Conservation (phyloP, 305 asterid species). For the Fraxinus paxiana region DNA sequence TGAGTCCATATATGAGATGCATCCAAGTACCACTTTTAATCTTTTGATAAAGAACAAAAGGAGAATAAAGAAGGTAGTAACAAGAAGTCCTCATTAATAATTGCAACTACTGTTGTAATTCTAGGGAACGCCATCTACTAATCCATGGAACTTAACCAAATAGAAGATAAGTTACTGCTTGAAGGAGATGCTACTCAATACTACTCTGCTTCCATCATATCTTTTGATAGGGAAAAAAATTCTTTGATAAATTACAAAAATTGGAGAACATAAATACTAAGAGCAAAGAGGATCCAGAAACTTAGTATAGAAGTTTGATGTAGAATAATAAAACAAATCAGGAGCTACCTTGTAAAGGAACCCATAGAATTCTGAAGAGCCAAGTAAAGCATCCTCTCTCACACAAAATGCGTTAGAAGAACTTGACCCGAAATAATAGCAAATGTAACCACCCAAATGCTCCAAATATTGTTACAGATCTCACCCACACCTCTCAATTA, state of each 20-base stretch:
- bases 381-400: not conserved
- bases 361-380: not conserved
- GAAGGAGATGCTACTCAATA: not conserved
- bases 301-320: not conserved
- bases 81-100: not conserved
- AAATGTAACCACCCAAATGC: not conserved
- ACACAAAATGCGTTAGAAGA: not conserved
- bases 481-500: not conserved
- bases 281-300: not conserved
- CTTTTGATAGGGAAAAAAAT: not conserved
- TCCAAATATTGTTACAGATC: not conserved
- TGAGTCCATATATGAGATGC: slow-evolving; percentile 34
- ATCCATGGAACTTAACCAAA: not conserved
- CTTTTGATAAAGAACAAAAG: slow-evolving; percentile 2
- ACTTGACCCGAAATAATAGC: not conserved
- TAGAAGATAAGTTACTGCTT: not conserved
- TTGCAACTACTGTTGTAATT: slow-evolving; percentile 5
- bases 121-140: slow-evolving; percentile 2
- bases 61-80: not conserved
- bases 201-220: not conserved
- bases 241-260: not conserved
- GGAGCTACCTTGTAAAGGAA: slow-evolving; percentile 1
- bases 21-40: slow-evolving; percentile 21
- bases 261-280: not conserved
- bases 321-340: not conserved